Base-by-base conservation (phyloP, 2,329 filamentous ascomycete genomes). In the Neobulgaria alba region DNA sequence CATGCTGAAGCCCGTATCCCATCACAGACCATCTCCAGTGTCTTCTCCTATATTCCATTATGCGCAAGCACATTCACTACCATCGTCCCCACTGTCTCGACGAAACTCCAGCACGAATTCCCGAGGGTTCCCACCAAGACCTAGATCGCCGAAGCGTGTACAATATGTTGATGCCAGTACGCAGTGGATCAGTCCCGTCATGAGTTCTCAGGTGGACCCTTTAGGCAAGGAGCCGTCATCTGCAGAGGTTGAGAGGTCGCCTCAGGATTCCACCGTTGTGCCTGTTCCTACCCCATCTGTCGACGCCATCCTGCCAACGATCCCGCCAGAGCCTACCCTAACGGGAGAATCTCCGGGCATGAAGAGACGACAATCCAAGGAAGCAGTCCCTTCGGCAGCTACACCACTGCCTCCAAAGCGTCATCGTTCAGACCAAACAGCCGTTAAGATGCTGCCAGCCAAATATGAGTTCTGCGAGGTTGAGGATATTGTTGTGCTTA, bases 401-500 rank as follows among this genome's bases (percentile, higher is more conserved):
- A 29, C 16, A n/a, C 32, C 16, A 2, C 38, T 44, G 9, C 42
- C 42, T 8, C 41, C 71, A 4, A 82, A 82, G 57, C 70, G 77
- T 32, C 60, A 68, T 20, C 72, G 67, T 48, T 66, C 70, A 23
- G 71, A 71, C 33, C 61, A 65, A 10, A 63, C 61, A 5, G 67
- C 72, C 5, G 65, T 72, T 30, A 82, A 79, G 56, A 53, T 72
- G 7, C 56, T 92, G 58, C 84, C 92, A 1, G 63, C 73, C 45
- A 72, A 73, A 55, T 98, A 98, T 61, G 87, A 95, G 61, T 67
- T 79, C 9, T 94, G 86, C 60, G 71, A 82, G 29, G 77, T 85
- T 7, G 84, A 88, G 56, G 89, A 95, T 59, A 76, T 98, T 59
- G 92, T 95, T 19, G 72, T 90, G 31, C 68, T 98, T 46, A 92